Percentiles rank a stretch among this genome's conserved stretches.
These are phyloP conservation scores for Globisporangium acanthophoron DNA, from an alignment of 352 stramenopile genomes.

Conservation along the genomic window DNA sequence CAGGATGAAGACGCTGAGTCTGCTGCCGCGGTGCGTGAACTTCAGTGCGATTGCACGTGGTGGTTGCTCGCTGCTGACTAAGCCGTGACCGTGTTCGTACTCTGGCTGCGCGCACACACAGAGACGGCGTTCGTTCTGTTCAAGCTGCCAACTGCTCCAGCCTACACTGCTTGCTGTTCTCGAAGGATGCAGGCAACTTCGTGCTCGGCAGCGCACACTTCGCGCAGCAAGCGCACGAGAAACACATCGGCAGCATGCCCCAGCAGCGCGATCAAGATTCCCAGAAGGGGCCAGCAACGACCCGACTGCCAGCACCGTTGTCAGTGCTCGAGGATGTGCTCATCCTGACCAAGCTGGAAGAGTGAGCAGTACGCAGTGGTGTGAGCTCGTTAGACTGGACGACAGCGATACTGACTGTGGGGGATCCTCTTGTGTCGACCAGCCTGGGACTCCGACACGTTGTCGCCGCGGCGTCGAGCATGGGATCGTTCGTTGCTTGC, in stretches of 20 bases:
- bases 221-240: conserved; percentile 14
- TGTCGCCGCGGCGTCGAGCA: conserved; percentile 15
- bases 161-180: conserved; percentile 43
- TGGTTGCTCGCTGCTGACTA: not conserved
- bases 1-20: conserved; percentile 13
- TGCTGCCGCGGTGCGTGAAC: conserved; percentile 15
- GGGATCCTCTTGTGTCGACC: not conserved
- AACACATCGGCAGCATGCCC: conserved; percentile 4
- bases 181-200: conserved; percentile 27
- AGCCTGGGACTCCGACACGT: conserved; percentile 37
- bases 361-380: conserved; percentile 10
- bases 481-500: conserved; percentile 20
- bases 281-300: not conserved
- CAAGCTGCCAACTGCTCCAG: conserved; percentile 29
- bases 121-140: not conserved
- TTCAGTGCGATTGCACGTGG: too few relatives aligned
- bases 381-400: too few relatives aligned
- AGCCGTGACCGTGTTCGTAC: too few relatives aligned
- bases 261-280: not conserved
- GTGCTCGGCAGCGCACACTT: conserved; percentile 32
- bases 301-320: conserved; percentile 1
- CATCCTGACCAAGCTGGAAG: conserved; percentile 25
- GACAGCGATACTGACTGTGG: too few relatives aligned
- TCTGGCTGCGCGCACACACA: not conserved
- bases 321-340: conserved; percentile 1